phyloP scores from a whole-genome alignment of 306 rosid genomes.

The Parietaria judaica region DNA sequence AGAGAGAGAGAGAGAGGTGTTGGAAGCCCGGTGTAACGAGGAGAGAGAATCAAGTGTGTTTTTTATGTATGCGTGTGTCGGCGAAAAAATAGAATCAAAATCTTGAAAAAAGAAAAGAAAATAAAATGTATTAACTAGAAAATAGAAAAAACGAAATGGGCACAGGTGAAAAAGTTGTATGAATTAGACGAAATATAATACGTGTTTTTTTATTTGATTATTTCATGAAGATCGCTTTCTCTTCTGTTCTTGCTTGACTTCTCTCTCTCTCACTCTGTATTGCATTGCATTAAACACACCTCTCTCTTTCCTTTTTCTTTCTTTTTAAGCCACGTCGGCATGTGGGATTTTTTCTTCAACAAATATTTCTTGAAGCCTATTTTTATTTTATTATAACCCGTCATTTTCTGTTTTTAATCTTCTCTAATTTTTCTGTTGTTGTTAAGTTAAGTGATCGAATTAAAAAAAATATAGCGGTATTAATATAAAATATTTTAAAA shows the following conservation, averaged over 20 bases:
- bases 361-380: too few species aligned
- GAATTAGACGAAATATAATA: neutral
- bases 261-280: too few species aligned
- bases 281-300: neutral
- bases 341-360: neutral
- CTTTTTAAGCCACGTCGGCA: neutral
- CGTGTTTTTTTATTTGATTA: neutral
- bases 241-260: too few species aligned
- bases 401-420: too few species aligned
- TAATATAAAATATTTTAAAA: too few species aligned
- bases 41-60: conserved; percentile 36
- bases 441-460: too few species aligned
- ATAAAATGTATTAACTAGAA: neutral
- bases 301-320: neutral
- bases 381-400: too few species aligned
- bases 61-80: conserved; percentile 39
- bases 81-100: conserved; percentile 22
- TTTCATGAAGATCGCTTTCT: neutral
- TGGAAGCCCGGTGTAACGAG: conserved; percentile 68
- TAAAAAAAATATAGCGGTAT: too few species aligned
- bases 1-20: conserved; percentile 30
- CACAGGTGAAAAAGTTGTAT: neutral
- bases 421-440: too few species aligned
- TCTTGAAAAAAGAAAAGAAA: neutral
- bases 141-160: conserved; percentile 4